Conservation (phyloP, 1,139 yeast genomes). For the Candida mesenterica region DNA sequence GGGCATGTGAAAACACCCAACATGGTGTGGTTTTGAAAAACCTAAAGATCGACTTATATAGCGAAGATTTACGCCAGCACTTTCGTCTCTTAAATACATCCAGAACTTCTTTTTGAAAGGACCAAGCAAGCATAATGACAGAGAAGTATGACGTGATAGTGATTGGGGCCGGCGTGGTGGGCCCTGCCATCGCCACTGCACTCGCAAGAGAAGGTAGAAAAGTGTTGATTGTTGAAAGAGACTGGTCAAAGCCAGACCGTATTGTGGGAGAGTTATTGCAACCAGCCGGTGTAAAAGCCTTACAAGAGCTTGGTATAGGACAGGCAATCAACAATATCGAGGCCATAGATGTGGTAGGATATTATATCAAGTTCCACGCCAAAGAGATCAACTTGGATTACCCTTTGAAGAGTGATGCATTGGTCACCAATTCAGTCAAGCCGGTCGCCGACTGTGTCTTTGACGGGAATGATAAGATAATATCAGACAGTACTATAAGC, state of each 20-base stretch:
- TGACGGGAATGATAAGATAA: slow-evolving; percentile 55
- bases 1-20: too few relatives aligned
- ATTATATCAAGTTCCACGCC: slow-evolving; percentile 68
- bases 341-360: slow-evolving; percentile 78
- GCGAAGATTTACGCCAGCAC: too few relatives aligned
- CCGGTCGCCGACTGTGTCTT: slow-evolving; percentile 56
- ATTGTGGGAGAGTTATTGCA: slow-evolving; percentile 97
- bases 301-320: slow-evolving; percentile 77
- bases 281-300: slow-evolving; percentile 88
- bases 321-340: slow-evolving; percentile 78
- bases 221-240: slow-evolving; percentile 78
- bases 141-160: slow-evolving; percentile 57
- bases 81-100: background rate
- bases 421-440: slow-evolving; percentile 38
- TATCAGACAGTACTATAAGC: slow-evolving; percentile 48
- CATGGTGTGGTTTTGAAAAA: background rate
- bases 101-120: too few relatives aligned
- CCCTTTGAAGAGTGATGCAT: slow-evolving; percentile 57
- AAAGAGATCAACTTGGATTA: slow-evolving; percentile 62
- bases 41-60: too few relatives aligned
- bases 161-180: slow-evolving; percentile 95
- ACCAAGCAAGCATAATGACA: slow-evolving; percentile 1
- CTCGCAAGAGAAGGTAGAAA: slow-evolving; percentile 86
- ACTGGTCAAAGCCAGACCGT: slow-evolving; percentile 89
- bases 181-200: slow-evolving; percentile 89